Percentiles rank a stretch among this genome's conserved stretches.
Conservation (phyloP, 306 rosid genomes). For the Castanea crenata region DNA sequence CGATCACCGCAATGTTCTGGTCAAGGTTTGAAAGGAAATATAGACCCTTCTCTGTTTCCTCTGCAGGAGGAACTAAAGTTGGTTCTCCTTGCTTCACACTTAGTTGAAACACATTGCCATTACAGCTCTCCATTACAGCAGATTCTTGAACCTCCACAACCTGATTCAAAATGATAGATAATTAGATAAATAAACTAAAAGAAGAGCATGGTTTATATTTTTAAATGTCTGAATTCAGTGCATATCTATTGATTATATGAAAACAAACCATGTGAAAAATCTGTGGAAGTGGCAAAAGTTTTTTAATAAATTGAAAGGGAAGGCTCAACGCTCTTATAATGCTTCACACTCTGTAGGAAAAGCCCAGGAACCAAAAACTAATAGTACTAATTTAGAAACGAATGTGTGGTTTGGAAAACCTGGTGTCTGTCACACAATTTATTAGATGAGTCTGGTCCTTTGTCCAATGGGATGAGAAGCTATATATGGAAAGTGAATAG, state of each 20-base stretch:
- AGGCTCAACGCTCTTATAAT: background rate
- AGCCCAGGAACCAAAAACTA: constrained; percentile 17
- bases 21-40: constrained; percentile 88
- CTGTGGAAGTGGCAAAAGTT: background rate
- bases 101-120: constrained; percentile 31
- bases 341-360: background rate
- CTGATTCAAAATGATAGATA: constrained; percentile 4
- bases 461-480: constrained; percentile 11
- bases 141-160: constrained; percentile 17
- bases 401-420: constrained; percentile 32
- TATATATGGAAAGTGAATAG: constrained; percentile 25
- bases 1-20: constrained; percentile 76
- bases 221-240: no score
- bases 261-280: constrained; percentile 19
- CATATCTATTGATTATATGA: background rate
- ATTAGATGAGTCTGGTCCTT: constrained; percentile 15
- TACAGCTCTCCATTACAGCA: constrained; percentile 41
- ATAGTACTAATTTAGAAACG: constrained; percentile 13
- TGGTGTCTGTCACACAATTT: constrained; percentile 20
- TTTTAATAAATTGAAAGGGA: background rate
- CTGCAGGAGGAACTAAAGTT: constrained; percentile 58
- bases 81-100: constrained; percentile 55
- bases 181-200: background rate
- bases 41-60: constrained; percentile 63
- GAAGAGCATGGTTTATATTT: background rate